phyloP scores from a whole-genome alignment of 176 grass and related monocot genomes.

The Rhynchospora breviuscula region DNA sequence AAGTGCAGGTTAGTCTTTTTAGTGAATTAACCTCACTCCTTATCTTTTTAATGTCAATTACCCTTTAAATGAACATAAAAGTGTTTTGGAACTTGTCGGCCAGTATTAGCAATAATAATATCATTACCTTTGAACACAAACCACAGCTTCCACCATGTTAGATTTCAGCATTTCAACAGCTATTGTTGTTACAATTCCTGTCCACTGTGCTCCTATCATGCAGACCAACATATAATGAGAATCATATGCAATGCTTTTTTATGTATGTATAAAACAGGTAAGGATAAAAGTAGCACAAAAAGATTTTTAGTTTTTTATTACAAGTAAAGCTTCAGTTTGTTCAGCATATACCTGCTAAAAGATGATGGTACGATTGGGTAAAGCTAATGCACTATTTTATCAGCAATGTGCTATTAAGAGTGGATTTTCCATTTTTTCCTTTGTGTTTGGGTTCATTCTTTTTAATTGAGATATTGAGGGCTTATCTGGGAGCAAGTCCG shows the following conservation, averaged over 20 bases:
- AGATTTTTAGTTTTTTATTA: no score
- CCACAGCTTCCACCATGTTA: conserved; percentile 80
- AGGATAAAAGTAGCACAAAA: no score
- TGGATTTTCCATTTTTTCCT: neutral
- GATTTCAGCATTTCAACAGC: conserved; percentile 92
- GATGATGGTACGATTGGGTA: neutral
- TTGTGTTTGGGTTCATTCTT: neutral
- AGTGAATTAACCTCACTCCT: neutral
- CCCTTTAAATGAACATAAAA: neutral
- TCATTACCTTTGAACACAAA: conserved; percentile 86
- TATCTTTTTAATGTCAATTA: neutral
- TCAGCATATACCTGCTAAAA: neutral
- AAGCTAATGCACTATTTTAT: neutral
- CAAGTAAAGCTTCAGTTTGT: neutral
- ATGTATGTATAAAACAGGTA: no score
- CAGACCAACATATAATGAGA: conserved; percentile 22
- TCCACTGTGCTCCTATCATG: conserved; percentile 80
- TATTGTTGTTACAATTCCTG: conserved; percentile 85
- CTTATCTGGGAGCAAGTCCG: neutral
- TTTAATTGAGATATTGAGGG: neutral
- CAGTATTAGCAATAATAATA: neutral
- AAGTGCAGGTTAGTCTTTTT: no score
- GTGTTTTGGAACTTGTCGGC: neutral
- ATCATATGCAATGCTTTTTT: neutral
- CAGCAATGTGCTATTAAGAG: neutral